Conservation (phyloP, 768 basidiomycete genomes). For the Tremella yokohamensis region DNA sequence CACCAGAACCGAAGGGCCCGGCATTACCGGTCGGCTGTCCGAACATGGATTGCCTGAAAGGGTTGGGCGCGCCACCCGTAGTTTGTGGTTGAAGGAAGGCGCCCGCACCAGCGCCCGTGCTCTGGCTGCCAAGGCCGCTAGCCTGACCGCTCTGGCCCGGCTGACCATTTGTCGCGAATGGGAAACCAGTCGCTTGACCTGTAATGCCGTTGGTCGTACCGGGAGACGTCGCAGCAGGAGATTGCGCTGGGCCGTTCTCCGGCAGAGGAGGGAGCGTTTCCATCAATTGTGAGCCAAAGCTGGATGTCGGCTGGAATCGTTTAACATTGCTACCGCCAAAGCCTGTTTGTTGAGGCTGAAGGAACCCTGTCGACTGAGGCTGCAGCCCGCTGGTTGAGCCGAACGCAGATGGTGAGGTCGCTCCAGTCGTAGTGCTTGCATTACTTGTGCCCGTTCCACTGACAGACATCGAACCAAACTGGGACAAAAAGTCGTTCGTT, state of each 20-base stretch:
- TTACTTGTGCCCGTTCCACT: slow-evolving; percentile 25
- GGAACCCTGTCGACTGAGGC: slow-evolving; percentile 30
- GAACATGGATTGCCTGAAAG: slow-evolving; percentile 24
- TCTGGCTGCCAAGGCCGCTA: neutral
- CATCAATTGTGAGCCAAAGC: slow-evolving; percentile 71
- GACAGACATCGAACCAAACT: slow-evolving; percentile 26
- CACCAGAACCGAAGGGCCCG: slow-evolving; percentile 13
- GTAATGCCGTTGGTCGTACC: slow-evolving; percentile 10
- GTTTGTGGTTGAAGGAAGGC: neutral
- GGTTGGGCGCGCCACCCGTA: slow-evolving; percentile 13
- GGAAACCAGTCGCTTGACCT: slow-evolving; percentile 31
- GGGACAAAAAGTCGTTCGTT: slow-evolving; percentile 21
- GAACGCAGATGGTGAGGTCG: neutral
- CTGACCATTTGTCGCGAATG: slow-evolving; percentile 6
- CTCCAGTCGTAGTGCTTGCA: slow-evolving; percentile 41
- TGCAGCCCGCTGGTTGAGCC: slow-evolving; percentile 57
- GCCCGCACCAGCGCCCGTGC: neutral
- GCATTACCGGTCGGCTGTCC: neutral
- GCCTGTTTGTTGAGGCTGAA: slow-evolving; percentile 58
- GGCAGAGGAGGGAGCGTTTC: slow-evolving; percentile 72
- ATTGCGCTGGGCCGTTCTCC: slow-evolving; percentile 33
- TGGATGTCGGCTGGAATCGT: slow-evolving; percentile 76
- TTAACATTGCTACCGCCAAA: slow-evolving; percentile 60
- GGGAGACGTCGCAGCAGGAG: neutral
- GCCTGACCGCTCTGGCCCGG: neutral